Percentiles rank a stretch among this genome's conserved stretches.
Evolutionary conservation across 139 green algal genomes (phyloP).

Genomic region (Chlorella sp.): DNA sequence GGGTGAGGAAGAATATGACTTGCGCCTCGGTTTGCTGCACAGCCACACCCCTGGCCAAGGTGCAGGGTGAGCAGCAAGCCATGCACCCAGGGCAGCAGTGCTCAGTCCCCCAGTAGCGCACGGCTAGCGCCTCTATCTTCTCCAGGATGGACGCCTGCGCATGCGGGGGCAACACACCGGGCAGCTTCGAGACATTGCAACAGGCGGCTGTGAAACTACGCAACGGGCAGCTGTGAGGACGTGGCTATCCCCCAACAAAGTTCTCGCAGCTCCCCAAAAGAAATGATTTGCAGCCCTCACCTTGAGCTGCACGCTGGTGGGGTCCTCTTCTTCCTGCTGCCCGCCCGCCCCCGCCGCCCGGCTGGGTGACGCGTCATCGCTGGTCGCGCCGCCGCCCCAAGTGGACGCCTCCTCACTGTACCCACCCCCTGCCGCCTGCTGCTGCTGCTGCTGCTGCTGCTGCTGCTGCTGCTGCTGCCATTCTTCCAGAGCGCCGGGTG

Average conservation of each 20-base stretch:
- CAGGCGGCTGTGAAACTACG: neutral
- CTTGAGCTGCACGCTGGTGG: constrained; percentile 27
- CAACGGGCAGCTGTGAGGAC: no score
- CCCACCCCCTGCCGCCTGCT: neutral
- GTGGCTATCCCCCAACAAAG: neutral
- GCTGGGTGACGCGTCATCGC: no score
- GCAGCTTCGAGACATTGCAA: neutral
- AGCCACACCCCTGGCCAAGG: no score
- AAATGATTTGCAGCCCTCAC: neutral
- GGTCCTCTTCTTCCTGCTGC: constrained; percentile 11
- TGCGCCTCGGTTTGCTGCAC: no score
- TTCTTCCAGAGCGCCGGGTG: no score
- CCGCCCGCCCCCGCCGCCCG: neutral
- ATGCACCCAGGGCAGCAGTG: no score
- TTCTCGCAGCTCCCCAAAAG: neutral
- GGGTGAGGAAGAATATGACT: no score
- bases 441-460: constrained; percentile 4
- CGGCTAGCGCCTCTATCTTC: constrained; percentile 46
- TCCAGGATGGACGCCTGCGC: constrained; percentile 45
- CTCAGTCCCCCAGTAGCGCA: no score
- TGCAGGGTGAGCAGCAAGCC: no score
- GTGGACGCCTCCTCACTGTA: neutral
- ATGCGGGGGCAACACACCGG: neutral
- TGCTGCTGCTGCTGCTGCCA: neutral
- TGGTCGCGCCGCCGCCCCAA: no score